Conservation (phyloP, 306 rosid species). For the Inga leiocalycina region DNA sequence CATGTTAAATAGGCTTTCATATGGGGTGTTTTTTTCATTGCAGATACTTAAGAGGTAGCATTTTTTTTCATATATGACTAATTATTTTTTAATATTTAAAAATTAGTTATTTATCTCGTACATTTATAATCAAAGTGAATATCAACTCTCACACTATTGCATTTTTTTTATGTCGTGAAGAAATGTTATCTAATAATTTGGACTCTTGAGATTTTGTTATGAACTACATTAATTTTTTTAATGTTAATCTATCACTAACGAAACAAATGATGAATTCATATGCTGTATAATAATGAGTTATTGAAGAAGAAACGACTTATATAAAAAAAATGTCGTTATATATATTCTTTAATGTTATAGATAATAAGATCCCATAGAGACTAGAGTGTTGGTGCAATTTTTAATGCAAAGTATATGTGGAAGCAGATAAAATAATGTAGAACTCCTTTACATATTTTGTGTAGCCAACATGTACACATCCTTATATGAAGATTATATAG, state of each 20-base stretch:
- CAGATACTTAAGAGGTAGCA: too few species aligned
- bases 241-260: background rate
- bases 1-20: too few species aligned
- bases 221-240: too few species aligned
- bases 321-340: too few species aligned
- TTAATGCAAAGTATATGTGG: background rate
- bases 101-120: too few species aligned
- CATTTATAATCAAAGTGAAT: too few species aligned
- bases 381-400: background rate
- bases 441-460: too few species aligned
- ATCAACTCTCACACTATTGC: background rate
- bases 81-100: too few species aligned
- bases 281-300: background rate
- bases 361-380: too few species aligned
- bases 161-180: background rate
- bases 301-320: background rate
- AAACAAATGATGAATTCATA: background rate
- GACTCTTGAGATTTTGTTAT: background rate
- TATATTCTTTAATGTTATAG: too few species aligned
- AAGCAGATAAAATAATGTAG: background rate
- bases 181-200: background rate
- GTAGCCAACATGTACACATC: background rate
- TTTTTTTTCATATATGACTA: too few species aligned
- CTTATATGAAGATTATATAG: background rate
- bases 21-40: too few species aligned